Evolutionary conservation across 352 stramenopile species (phyloP), one percentile per base, ranked within the genome.

Genomic region (Globisporangium apiculatum): DNA sequence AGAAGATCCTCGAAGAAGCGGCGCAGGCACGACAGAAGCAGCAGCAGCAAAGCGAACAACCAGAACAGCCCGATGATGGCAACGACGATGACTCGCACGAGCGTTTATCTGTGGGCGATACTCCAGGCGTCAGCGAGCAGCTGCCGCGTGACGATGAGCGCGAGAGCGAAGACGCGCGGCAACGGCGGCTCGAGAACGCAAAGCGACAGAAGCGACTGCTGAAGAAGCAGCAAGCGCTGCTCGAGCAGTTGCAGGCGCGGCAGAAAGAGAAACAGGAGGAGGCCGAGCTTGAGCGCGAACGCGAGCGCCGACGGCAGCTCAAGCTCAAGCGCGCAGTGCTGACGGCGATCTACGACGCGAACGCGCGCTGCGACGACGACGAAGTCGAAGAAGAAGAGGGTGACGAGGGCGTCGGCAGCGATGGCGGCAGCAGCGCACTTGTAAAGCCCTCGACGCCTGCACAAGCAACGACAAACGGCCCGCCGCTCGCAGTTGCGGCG

Each of bases 281-380:
- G 15, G 37, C 68, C 7, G 76, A 89, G 45, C 53, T 66, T 10
- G 78, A 89, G 46, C 65, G 71, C 9, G 68, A 81, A 48, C 63
- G 68, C 0, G 71, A 87, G 51, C 66, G 68, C 12, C 76, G 71
- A 43, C 77, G 75, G n/a, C 72, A 81, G 35, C 72, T 83, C 47
- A 78, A 74, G 5, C 66, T 86, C 37, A 86, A 79, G 47, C 75
- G 84, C 41, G 69, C 69, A 0, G 69, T 82, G 42, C 68, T 89
- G 15, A 68, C 74, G 50, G 66, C 69, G 24, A 86, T 89, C 43
- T 68, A 86, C 42, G 75, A 31, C 2, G 24, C 24, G 24, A 31
- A 84, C 36, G 64, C 53, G 14, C 53, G 59, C 9, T 64, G 60
- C 15, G 61, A 65, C 17, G 60, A 74, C 4, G 55, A 71, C n/a